A percentile compares a stretch with the other conserved stretches of the same genome.
Evolutionary conservation across 768 basidiomycete genomes (phyloP).

Genomic region (Macrolepiota albuminosa): DNA sequence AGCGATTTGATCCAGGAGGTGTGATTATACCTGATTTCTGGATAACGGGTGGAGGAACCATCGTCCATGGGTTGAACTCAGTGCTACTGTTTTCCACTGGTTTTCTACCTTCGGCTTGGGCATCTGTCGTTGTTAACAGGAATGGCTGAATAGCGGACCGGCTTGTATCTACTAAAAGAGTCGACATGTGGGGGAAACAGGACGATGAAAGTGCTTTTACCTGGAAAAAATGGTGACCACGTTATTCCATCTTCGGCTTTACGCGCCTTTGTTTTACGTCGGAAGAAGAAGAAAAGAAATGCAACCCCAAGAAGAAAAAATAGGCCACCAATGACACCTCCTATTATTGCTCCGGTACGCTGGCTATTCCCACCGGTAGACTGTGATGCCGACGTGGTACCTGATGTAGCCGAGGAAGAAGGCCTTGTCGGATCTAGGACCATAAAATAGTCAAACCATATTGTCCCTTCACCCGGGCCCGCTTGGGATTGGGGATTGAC

Average conservation of each 20-base stretch:
- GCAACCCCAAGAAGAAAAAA: slow-evolving; percentile 15
- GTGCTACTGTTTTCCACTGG: background rate
- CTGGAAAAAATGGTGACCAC: background rate
- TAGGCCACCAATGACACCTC: slow-evolving; percentile 25
- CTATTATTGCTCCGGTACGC: slow-evolving; percentile 24
- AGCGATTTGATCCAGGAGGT: slow-evolving; percentile 4
- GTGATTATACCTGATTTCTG: slow-evolving; percentile 5
- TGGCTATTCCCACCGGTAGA: background rate
- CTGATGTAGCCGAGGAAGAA: slow-evolving; percentile 7
- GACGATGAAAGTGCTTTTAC: background rate
- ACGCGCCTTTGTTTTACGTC: slow-evolving; percentile 13
- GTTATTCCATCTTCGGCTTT: background rate
- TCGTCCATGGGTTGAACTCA: slow-evolving; percentile 1
- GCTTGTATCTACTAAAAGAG: background rate
- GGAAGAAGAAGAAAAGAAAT: slow-evolving; percentile 18
- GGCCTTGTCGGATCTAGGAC: slow-evolving; percentile 22
- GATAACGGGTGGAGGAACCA: slow-evolving; percentile 1
- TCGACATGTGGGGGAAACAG: background rate
- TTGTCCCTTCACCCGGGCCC: slow-evolving; percentile 28
- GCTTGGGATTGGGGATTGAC: slow-evolving; percentile 18
- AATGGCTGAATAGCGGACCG: slow-evolving; percentile 8
- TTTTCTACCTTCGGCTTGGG: background rate
- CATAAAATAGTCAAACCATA: slow-evolving; percentile 39
- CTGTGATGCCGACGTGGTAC: background rate
- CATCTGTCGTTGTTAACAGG: slow-evolving; percentile 3